These are phyloP conservation scores for Pythium guiyangense DNA, from an alignment of 352 stramenopile genomes.

Conservation along the genomic window DNA sequence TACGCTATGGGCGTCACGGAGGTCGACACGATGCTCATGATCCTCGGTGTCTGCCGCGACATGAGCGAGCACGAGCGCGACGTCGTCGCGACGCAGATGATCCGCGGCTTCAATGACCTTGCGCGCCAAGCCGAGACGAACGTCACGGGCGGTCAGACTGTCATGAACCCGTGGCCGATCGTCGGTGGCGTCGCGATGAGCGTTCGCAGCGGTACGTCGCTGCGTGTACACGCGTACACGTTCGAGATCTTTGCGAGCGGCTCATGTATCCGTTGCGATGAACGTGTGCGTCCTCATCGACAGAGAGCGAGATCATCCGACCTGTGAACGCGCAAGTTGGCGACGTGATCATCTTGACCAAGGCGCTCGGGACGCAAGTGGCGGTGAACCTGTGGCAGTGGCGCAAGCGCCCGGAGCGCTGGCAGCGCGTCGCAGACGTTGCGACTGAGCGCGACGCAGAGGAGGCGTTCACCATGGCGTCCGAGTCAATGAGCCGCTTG, in stretches of 20 bases:
- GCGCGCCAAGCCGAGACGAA: slow-evolving; percentile 84
- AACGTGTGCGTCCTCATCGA: too few relatives aligned
- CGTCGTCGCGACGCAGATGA: slow-evolving; percentile 93
- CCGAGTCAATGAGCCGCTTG: slow-evolving; percentile 91
- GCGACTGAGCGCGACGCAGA: slow-evolving; percentile 69
- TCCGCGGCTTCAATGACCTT: slow-evolving; percentile 92
- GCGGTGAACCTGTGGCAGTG: slow-evolving; percentile 93
- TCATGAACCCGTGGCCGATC: slow-evolving; percentile 95
- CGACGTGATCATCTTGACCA: slow-evolving; percentile 93
- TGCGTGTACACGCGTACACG: too few relatives aligned
- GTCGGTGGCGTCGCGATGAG: slow-evolving; percentile 93
- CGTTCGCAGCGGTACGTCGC: slow-evolving; percentile 61
- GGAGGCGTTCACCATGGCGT: slow-evolving; percentile 88
- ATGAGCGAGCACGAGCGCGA: slow-evolving; percentile 91
- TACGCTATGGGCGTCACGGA: slow-evolving; percentile 94
- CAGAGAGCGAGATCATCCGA: slow-evolving; percentile 79
- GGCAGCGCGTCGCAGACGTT: slow-evolving; percentile 67
- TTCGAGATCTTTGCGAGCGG: not conserved
- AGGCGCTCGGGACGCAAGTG: slow-evolving; percentile 93
- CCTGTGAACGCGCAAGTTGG: slow-evolving; percentile 86
- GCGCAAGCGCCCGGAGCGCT: slow-evolving; percentile 80
- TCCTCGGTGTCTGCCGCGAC: slow-evolving; percentile 88
- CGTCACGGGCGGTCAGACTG: slow-evolving; percentile 93
- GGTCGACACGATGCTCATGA: slow-evolving; percentile 95
- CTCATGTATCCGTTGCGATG: not conserved